phyloP scores from a whole-genome alignment of 495 filamentous ascomycete genomes.

The Aspergillus affinis region DNA sequence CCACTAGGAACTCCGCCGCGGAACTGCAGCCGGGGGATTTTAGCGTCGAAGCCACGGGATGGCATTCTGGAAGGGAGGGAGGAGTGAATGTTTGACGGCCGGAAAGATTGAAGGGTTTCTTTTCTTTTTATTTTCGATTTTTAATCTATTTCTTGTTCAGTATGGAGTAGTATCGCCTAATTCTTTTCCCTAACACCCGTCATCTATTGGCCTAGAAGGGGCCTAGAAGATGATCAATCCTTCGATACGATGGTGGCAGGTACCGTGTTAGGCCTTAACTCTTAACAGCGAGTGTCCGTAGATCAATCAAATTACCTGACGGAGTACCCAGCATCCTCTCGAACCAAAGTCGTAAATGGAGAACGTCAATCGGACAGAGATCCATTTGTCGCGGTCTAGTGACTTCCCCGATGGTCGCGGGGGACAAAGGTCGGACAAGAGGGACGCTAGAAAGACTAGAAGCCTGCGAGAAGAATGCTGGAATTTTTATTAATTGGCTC shows the following conservation, averaged over 20 bases:
- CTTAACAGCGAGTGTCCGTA: neutral
- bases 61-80: conserved; percentile 9
- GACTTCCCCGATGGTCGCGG: conserved; percentile 12
- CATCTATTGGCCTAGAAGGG: neutral
- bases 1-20: conserved; percentile 7
- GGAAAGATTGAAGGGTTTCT: neutral
- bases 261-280: neutral
- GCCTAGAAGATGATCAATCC: conserved; percentile 6
- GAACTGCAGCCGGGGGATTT: conserved; percentile 8
- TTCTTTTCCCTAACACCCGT: too few relatives aligned
- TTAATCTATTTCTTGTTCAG: too few relatives aligned
- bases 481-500: conserved; percentile 12
- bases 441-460: conserved; percentile 39
- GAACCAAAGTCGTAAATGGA: too few relatives aligned
- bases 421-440: conserved; percentile 9
- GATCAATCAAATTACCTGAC: neutral
- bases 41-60: conserved; percentile 10
- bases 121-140: neutral
- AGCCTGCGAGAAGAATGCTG: conserved; percentile 36
- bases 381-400: neutral
- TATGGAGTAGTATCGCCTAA: too few relatives aligned
- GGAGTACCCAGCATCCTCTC: too few relatives aligned
- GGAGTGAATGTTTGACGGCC: conserved; percentile 1
- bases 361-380: neutral
- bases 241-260: too few relatives aligned